phyloP scores from a whole-genome alignment of 495 filamentous ascomycete species.

The Penicillium soppii region DNA sequence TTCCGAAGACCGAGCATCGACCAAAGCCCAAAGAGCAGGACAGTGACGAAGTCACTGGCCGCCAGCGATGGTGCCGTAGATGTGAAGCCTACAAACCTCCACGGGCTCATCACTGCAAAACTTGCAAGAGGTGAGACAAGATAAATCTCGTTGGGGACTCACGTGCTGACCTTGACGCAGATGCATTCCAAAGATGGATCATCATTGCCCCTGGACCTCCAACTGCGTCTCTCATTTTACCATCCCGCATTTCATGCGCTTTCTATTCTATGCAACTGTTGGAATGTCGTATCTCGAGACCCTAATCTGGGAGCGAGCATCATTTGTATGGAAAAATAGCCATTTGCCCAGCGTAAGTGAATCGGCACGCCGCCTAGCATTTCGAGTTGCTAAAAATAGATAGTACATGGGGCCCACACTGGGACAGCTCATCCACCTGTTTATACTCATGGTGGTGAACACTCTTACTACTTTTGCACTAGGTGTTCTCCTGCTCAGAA shows the following conservation, averaged over 20 bases:
- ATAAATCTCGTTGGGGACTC: not conserved
- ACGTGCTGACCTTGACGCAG: conserved; percentile 34
- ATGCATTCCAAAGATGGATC: conserved; percentile 97
- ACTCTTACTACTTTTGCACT: conserved; percentile 65
- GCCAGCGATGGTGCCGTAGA: conserved; percentile 78
- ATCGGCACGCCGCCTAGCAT: not conserved
- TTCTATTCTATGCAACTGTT: conserved; percentile 73
- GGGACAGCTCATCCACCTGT: conserved; percentile 61
- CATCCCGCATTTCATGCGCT: conserved; percentile 87
- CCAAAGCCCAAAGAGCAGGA: conserved; percentile 22
- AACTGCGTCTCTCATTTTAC: conserved; percentile 93
- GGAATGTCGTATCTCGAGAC: conserved; percentile 65
- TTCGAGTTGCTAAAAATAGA: conserved; percentile 9
- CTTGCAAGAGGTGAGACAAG: conserved; percentile 62
- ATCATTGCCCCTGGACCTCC: conserved; percentile 94
- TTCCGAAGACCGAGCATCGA: conserved; percentile 30
- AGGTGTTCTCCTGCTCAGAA: conserved; percentile 60
- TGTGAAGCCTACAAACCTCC: conserved; percentile 82
- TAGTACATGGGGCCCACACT: conserved; percentile 76
- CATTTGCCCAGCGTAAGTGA: conserved; percentile 63
- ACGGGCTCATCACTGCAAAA: conserved; percentile 88
- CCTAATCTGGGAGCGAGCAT: conserved; percentile 56
- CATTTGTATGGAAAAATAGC: conserved; percentile 63
- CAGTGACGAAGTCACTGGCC: conserved; percentile 23
- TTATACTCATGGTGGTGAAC: conserved; percentile 61